These are phyloP conservation scores for Stagonosporopsis rhizophila DNA, from an alignment of 2,329 filamentous ascomycete species.

Conservation along the genomic window DNA sequence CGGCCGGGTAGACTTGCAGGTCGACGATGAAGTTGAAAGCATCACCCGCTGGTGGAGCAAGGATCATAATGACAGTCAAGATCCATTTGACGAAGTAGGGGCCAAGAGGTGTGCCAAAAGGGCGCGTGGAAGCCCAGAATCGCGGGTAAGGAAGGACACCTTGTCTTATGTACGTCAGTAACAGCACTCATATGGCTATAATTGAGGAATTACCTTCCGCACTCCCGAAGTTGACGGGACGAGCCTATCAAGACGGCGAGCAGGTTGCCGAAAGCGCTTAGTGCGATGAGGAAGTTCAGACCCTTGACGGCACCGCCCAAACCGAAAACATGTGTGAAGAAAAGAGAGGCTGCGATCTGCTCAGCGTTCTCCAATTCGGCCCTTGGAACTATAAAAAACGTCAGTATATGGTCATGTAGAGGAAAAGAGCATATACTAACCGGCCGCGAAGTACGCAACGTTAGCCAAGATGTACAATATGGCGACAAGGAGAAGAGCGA, in stretches of 20 bases:
- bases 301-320: slow-evolving; percentile 57
- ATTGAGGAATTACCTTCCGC: slow-evolving; percentile 50
- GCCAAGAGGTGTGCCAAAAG: slow-evolving; percentile 67
- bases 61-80: slow-evolving; percentile 66
- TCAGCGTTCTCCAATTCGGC: slow-evolving; percentile 58
- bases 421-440: slow-evolving; percentile 25
- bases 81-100: slow-evolving; percentile 66
- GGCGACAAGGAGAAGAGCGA: slow-evolving; percentile 59
- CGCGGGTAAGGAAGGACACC: slow-evolving; percentile 66
- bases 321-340: slow-evolving; percentile 66
- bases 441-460: slow-evolving; percentile 66
- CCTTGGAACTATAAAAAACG: slow-evolving; percentile 53
- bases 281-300: slow-evolving; percentile 63
- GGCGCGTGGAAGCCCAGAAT: slow-evolving; percentile 68
- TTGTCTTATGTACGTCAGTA: slow-evolving; percentile 49
- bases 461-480: slow-evolving; percentile 66
- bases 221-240: slow-evolving; percentile 66
- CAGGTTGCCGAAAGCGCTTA: slow-evolving; percentile 67
- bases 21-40: slow-evolving; percentile 69
- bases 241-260: slow-evolving; percentile 63
- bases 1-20: slow-evolving; percentile 64
- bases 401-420: not conserved
- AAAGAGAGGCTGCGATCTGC: slow-evolving; percentile 62
- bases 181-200: no score
- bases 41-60: slow-evolving; percentile 66